Evolutionary conservation across 441 rosid species (phyloP), one percentile per base, ranked within the genome.

Genomic region (Lepidium campestre): DNA sequence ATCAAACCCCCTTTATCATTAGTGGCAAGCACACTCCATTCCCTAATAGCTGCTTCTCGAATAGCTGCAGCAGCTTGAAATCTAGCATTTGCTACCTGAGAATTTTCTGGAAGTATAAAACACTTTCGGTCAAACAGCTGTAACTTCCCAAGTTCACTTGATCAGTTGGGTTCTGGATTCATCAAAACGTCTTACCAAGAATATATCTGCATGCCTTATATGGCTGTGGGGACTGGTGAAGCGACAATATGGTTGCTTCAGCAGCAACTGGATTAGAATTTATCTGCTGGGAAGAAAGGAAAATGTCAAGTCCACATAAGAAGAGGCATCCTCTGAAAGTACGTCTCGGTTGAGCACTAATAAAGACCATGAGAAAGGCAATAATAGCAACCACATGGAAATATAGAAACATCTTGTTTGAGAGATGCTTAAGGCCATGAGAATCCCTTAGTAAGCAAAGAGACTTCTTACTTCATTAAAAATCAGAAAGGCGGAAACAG

Each of bases 1-100:
- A 94, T 82, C 83, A 94, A 84, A 76, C 83, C 83, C 75, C 79
- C 88, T 77, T 81, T 86, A 62, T 89, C 97, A 63, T 89, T 93
- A 64, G 62, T 64, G 15, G 90, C 46, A 45, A 94, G 97, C 65
- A 85, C 85, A 75, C 86, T 67, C 99, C 99, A 94, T 76, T 94
- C 99, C 80, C 98, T 84, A 39, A 89, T 80, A 50, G 99, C 97
- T 58, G 99, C 97, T 76, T 91, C 96, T 19, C 87, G 92, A 71
- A 94, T 86, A 47, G 94, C 97, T 45, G 93, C 93, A 72, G 95
- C 97, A 25, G 98, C 97, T 81, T 94, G 97, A 81, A 94, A 91
- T 78, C 97, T 89, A 54, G 99, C 99, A 72, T 76, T 83, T 71
- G 97, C 84, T 60, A 94, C 82, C 81, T 85, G 96, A 75, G 99